A percentile compares a stretch with the other conserved stretches of the same genome.
These are phyloP conservation scores for Vaccinium darrowii DNA, from an alignment of 148 eudicot species.

Conservation along the genomic window DNA sequence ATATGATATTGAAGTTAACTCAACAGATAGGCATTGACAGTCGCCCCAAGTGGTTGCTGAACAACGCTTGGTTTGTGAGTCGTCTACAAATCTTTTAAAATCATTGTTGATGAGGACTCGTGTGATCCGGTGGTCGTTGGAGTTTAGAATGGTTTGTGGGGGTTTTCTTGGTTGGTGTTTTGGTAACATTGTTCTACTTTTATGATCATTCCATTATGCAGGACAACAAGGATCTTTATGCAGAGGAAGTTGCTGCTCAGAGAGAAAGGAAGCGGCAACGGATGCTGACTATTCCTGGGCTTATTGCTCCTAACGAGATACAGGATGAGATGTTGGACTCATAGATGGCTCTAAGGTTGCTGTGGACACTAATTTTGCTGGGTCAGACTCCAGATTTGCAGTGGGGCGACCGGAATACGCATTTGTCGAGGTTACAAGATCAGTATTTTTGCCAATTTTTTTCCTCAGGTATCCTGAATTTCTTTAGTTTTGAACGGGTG, in stretches of 20 bases:
- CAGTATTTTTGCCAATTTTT: slow-evolving; percentile 10
- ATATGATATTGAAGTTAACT: background rate
- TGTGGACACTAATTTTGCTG: background rate
- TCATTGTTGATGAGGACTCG: background rate
- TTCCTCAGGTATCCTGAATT: slow-evolving; percentile 17
- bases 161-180: background rate
- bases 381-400: slow-evolving; percentile 10
- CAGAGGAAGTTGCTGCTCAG: slow-evolving; percentile 96
- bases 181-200: background rate
- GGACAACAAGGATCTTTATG: slow-evolving; percentile 99
- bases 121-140: background rate
- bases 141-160: background rate
- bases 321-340: slow-evolving; percentile 96
- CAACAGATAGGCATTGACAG: background rate
- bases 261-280: slow-evolving; percentile 84
- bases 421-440: slow-evolving; percentile 23
- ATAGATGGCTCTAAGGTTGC: slow-evolving; percentile 23
- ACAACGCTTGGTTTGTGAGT: background rate
- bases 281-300: slow-evolving; percentile 87
- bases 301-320: slow-evolving; percentile 90
- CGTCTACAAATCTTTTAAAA: background rate
- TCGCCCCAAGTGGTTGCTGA: background rate
- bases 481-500: slow-evolving; percentile 26
- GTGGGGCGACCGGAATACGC: slow-evolving; percentile 17
- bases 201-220: slow-evolving; percentile 24